Conservation (phyloP, 2,329 filamentous ascomycete species). For the Trichoderma endophyticum region DNA sequence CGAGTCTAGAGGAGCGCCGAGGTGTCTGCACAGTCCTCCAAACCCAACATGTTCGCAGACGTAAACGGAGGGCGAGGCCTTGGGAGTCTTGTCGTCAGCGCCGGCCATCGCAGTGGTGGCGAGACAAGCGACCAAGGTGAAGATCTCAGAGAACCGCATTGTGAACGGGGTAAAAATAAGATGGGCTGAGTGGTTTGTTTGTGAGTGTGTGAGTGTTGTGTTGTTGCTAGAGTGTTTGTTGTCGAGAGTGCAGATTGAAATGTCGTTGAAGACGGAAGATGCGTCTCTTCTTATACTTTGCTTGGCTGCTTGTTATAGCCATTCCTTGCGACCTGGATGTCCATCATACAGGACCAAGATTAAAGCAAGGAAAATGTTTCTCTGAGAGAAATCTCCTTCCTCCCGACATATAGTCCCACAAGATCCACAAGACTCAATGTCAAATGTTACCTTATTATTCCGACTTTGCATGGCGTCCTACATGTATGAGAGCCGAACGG, state of each 20-base stretch:
- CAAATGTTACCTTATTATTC: no score
- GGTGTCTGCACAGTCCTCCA: background rate
- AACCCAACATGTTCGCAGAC: background rate
- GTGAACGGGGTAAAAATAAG: background rate
- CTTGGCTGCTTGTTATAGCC: background rate
- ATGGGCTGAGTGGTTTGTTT: background rate
- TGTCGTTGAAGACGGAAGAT: background rate
- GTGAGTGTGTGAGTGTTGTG: background rate
- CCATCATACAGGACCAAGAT: background rate
- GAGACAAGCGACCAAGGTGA: background rate
- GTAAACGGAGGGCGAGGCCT: background rate
- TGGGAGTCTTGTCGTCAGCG: accelerated
- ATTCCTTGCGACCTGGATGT: background rate
- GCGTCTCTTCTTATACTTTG: background rate
- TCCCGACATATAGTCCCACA: background rate
- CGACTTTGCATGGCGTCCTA: background rate
- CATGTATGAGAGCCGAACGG: background rate
- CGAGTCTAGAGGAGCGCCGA: background rate
- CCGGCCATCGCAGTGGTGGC: background rate
- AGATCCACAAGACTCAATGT: background rate
- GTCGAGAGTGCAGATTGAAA: background rate
- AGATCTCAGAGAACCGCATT: background rate
- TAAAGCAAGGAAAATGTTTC: background rate
- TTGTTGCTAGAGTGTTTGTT: background rate
- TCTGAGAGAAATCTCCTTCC: background rate